Percentiles rank a stretch among this genome's conserved stretches.
These are phyloP conservation scores for Herpetomonas tarakana DNA, from an alignment of 208 protist genomes.

Conservation along the genomic window DNA sequence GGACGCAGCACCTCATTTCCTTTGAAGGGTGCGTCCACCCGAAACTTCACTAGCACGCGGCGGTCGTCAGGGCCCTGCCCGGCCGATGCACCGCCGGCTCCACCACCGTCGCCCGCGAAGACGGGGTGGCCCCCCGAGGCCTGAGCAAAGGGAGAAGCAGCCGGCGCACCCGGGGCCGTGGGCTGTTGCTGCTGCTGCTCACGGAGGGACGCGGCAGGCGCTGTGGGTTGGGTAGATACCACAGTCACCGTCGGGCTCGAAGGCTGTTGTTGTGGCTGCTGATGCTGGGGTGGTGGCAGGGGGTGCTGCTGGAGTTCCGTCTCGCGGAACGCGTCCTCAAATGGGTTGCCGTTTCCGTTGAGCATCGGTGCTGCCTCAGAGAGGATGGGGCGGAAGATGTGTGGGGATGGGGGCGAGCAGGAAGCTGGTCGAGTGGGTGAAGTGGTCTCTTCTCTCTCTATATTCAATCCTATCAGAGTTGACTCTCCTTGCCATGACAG, in stretches of 20 bases:
- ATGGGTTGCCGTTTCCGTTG: slow-evolving; percentile 12
- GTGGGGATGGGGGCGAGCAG: no score
- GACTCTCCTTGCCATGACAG: no score
- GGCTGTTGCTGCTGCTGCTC: background rate
- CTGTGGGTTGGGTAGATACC: background rate
- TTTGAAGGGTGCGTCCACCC: slow-evolving; percentile 39
- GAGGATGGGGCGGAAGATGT: no score
- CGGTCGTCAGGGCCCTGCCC: slow-evolving; percentile 9
- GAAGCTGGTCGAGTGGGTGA: no score
- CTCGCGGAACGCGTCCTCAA: slow-evolving; percentile 15
- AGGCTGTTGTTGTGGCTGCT: background rate
- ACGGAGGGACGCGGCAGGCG: background rate
- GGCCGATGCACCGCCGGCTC: background rate
- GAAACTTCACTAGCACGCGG: slow-evolving; percentile 37
- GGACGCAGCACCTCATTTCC: slow-evolving; percentile 51
- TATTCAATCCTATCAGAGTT: no score
- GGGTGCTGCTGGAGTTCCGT: background rate
- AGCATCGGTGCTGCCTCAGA: no score
- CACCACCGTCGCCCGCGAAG: background rate
- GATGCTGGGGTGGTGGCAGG: background rate
- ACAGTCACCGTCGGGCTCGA: background rate
- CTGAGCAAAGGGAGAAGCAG: background rate
- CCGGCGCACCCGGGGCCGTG: background rate
- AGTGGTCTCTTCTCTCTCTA: no score
- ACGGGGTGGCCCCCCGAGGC: background rate